Base-by-base conservation (phyloP, 2,329 filamentous ascomycete species). In the Coniochaeta hoffmannii region DNA sequence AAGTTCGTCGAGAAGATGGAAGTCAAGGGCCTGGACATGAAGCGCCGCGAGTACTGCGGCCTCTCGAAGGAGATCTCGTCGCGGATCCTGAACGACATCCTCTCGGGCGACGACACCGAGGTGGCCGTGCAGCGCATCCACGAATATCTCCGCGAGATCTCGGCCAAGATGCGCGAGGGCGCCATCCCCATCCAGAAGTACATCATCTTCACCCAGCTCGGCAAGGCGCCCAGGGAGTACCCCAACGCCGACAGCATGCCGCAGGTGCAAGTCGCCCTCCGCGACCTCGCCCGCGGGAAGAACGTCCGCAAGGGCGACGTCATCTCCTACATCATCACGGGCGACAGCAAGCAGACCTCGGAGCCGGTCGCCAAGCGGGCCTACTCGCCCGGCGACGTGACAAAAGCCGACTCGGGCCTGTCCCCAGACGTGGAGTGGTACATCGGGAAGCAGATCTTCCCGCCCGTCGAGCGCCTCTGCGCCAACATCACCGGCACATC, bases 21-120 rank as follows among this genome's bases (percentile, higher is more conserved):
- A 70, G 89, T 99, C 67, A 99, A 99, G 73, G 94, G 94, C 76
- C 81, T 99, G 50, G 94, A 99, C 67, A 99, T 99, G 94, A 90
- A 88, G 73, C 85, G 94, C 65, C 87, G 95, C 77, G 94, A 99
- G 74, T 99, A 96, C 76, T 99, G 94, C 69, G 88, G 87, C 38
- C 75, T 99, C 49, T 96, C 92, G 12, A 97, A 99, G 71, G 94
- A 99, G 65, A 91, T 95, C 19, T 97, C 93, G 2, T 86, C 87
- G 55, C 87, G 87, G 62, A 83, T 99, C 17, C 77, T 99, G n/a
- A 89, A 96, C 66, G 92, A 96, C 69, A 90, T 99, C 32, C 82
- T 99, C 4, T 97, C 91, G 0, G 94, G 94, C 14, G 89, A 97
- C 62, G 94, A 99, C 56, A 85, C 89, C 0, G 94, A 99, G 68